Evolutionary conservation across 169 alveolate species (phyloP), one percentile per base, ranked within the genome.

Genomic region (Plasmodium vivax): DNA sequence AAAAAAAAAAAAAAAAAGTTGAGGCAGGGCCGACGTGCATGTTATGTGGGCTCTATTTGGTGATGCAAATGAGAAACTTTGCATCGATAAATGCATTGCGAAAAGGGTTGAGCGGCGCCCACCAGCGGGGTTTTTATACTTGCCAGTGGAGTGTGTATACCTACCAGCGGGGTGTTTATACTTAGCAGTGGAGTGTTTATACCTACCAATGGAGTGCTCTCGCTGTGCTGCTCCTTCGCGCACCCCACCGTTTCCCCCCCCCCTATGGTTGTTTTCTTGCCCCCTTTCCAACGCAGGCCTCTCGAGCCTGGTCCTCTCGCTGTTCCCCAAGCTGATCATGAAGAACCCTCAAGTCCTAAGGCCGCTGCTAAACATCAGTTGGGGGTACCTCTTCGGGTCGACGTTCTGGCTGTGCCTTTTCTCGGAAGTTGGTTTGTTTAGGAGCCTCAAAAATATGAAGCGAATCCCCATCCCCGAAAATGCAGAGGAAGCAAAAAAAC

Each of bases 341-440:
- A 88, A 75, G 14, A 92, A 81, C 54, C 96, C 97, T 0, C 74
- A 72, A 12, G 74, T 96, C 38, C 72, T 96, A 5, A 62, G 98
- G 47, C 96, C 97, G 10, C 12, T 96, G 19, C 82, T 96, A 19
- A 96, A 96, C 83, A 71, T 96, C 32, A 91, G 97, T 68, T 96
- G 98, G 98, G 98, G 96, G 5, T 95, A 90, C 81, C 79, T 96
- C 82, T 96, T 96, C 77, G 98, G 98, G 23, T 93, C 95, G 12
- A 96, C 96, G 41, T 14, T 96, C 27, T 96, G 98, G 98, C 58
- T 88, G n/a, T 56, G 75, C 47, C 36, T 88, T 16, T 88, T 88
- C 81, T 88, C 94, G 10, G 94, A 88, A 77, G 38, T 88, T 56
- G 94, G 94, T 8, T 77, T 88, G 47, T 2, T 88, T 7, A 75